Percentiles rank a stretch among this genome's conserved stretches.
phyloP scores from a whole-genome alignment of 495 filamentous ascomycete species.

The Lepidopterella palustris region DNA sequence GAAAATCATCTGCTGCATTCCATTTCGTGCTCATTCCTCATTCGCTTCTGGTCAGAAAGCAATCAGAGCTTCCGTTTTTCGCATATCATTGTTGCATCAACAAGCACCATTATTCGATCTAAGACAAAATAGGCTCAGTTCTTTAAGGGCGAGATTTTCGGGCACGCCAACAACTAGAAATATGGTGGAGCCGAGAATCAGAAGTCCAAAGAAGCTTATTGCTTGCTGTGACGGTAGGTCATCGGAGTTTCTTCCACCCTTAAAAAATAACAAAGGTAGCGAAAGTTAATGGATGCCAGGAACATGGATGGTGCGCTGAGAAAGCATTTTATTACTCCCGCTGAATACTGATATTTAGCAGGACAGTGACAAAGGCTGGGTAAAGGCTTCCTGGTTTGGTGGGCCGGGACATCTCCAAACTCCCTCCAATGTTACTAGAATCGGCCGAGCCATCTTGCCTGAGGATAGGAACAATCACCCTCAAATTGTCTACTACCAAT shows the following conservation, averaged over 20 bases:
- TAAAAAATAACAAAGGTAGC: too few relatives aligned
- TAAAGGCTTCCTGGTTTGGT: slow-evolving; percentile 14
- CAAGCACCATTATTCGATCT: not conserved
- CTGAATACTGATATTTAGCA: not conserved
- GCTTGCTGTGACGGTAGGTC: slow-evolving; percentile 36
- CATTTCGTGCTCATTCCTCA: too few relatives aligned
- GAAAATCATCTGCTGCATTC: too few relatives aligned
- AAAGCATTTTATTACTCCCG: not conserved
- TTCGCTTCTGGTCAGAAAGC: too few relatives aligned
- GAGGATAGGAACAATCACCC: slow-evolving; percentile 3
- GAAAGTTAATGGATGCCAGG: slow-evolving; percentile 7
- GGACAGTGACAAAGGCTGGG: slow-evolving; percentile 26
- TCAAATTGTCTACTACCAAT: slow-evolving; percentile 35
- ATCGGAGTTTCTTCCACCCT: not conserved
- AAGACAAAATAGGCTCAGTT: not conserved
- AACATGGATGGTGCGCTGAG: slow-evolving; percentile 19
- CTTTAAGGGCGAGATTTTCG: not conserved
- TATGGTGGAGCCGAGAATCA: not conserved
- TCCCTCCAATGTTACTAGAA: slow-evolving; percentile 25
- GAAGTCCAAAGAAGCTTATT: slow-evolving; percentile 33
- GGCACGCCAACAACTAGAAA: not conserved
- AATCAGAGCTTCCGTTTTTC: too few relatives aligned
- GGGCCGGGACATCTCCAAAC: slow-evolving; percentile 21
- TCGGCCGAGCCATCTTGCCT: slow-evolving; percentile 3
- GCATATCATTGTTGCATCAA: not conserved